A percentile compares a stretch with the other conserved stretches of the same genome.
Conservation (phyloP, 306 rosid genomes). For the Quercus robur region DNA sequence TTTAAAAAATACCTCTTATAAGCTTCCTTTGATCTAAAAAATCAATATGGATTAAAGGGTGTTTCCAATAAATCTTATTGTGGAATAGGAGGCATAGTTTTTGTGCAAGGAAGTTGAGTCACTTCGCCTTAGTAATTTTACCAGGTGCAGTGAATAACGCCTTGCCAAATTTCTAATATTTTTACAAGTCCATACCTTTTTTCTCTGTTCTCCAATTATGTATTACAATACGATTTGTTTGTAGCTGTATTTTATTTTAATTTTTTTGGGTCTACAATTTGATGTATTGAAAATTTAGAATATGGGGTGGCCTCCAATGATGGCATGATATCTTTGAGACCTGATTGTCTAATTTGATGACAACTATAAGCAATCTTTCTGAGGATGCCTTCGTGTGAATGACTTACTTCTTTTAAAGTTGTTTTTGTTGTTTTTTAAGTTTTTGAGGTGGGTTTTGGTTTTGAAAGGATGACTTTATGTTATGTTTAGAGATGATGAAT, state of each 20-base stretch:
- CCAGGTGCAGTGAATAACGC: conserved; percentile 73
- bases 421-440: accelerated
- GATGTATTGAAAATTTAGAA: neutral
- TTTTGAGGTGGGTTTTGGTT: neutral
- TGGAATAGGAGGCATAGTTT: conserved; percentile 42
- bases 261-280: neutral
- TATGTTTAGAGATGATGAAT: conserved; percentile 37
- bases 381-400: conserved; percentile 44
- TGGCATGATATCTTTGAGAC: conserved; percentile 99
- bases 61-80: neutral
- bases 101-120: conserved; percentile 84
- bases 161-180: conserved; percentile 48
- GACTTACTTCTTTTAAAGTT: neutral
- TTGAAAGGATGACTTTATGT: conserved; percentile 14
- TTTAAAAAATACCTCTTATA: conserved; percentile 32
- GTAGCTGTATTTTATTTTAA: neutral
- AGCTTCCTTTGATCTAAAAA: conserved; percentile 32
- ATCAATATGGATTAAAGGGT: conserved; percentile 15
- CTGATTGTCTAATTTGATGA: conserved; percentile 82
- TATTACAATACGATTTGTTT: neutral
- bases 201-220: accelerated
- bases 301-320: conserved; percentile 63
- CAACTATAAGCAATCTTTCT: conserved; percentile 72
- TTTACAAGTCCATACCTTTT: too few species aligned
- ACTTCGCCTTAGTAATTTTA: conserved; percentile 46